These are phyloP conservation scores for Serendipita sp. DNA, from an alignment of 768 basidiomycete species.

Conservation along the genomic window DNA sequence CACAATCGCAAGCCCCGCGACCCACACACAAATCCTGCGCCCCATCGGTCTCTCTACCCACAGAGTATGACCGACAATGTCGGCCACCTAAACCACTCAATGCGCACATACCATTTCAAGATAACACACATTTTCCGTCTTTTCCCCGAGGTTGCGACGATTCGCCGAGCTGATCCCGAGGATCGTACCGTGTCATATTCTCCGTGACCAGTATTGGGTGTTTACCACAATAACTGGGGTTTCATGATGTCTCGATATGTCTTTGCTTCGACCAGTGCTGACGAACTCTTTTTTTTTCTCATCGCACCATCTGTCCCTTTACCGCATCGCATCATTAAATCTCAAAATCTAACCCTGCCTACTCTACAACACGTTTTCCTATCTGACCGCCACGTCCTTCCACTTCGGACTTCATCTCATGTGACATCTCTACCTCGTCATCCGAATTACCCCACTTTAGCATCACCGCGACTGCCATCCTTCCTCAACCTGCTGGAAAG, in stretches of 20 bases:
- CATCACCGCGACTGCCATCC: slow-evolving; percentile 70
- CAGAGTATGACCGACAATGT: not conserved
- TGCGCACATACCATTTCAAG: not conserved
- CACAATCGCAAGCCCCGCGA: too few relatives aligned
- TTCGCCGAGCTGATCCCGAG: slow-evolving; percentile 8
- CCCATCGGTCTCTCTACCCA: not conserved
- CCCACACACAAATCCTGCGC: not conserved
- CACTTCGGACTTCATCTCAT: not conserved
- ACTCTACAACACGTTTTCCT: not conserved
- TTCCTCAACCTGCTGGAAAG: slow-evolving; percentile 76
- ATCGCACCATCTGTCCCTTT: not conserved
- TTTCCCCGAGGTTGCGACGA: slow-evolving; percentile 18
- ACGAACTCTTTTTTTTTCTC: not conserved
- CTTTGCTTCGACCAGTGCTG: slow-evolving; percentile 4
- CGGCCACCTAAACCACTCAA: not conserved
- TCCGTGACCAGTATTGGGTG: too few relatives aligned
- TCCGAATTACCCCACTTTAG: slow-evolving; percentile 19
- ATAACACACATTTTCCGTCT: slow-evolving; percentile 15
- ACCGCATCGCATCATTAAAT: not conserved
- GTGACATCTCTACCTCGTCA: not conserved
- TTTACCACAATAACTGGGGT: not conserved
- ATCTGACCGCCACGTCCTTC: not conserved
- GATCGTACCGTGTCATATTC: not conserved
- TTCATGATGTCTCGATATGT: not conserved
- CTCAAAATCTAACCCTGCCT: not conserved